These are phyloP conservation scores for Crithidia thermophila DNA, from an alignment of 208 protist species.

Conservation along the genomic window DNA sequence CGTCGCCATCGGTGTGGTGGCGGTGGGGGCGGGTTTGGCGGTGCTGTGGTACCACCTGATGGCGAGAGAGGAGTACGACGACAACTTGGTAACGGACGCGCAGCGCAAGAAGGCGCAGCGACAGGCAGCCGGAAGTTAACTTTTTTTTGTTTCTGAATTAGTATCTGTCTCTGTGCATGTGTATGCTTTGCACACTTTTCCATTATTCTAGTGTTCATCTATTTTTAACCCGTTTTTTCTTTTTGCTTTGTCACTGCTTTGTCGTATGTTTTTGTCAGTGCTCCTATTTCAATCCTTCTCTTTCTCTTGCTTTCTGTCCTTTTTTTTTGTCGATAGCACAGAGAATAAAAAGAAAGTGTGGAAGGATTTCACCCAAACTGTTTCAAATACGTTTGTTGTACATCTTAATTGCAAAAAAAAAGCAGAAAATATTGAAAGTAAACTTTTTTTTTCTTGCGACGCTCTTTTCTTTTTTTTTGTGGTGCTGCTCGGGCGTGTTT, in stretches of 20 bases:
- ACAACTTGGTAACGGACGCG: conserved; percentile 29
- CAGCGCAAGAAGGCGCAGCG: conserved; percentile 23
- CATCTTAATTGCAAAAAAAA: no score
- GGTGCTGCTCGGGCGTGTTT: background rate
- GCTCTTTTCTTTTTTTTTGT: background rate
- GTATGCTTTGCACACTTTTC: background rate
- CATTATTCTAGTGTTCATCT: background rate
- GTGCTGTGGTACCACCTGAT: conserved; percentile 50
- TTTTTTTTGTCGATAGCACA: conserved; percentile 5
- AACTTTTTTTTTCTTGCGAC: background rate
- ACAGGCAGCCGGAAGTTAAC: background rate
- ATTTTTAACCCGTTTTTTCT: no score
- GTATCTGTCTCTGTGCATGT: background rate
- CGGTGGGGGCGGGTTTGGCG: conserved; percentile 26
- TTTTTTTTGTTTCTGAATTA: conserved; percentile 16
- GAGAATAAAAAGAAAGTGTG: no score
- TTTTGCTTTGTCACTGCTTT: no score
- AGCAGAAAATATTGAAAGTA: background rate
- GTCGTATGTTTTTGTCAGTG: no score
- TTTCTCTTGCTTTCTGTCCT: background rate
- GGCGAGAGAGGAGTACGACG: conserved; percentile 31
- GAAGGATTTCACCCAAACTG: no score
- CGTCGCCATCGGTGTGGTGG: conserved; percentile 19
- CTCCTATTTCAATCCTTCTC: no score
- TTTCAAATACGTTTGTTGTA: no score